Percentiles rank a stretch among this genome's conserved stretches.
phyloP scores from a whole-genome alignment of 768 basidiomycete genomes.

The Clitopilus passeckerianus region DNA sequence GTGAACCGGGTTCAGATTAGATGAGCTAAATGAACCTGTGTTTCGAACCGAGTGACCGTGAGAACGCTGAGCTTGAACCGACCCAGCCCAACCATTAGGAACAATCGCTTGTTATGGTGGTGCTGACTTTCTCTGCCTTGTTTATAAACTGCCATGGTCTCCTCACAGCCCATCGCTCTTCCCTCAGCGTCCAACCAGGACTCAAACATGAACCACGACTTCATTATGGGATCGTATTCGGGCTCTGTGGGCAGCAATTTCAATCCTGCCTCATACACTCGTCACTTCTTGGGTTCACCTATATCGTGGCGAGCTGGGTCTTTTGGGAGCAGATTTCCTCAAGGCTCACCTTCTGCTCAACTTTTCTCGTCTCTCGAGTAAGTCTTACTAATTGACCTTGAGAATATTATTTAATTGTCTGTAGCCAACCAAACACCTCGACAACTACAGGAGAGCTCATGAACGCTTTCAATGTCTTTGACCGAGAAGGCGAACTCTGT shows the following conservation, averaged over 20 bases:
- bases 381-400: conserved; percentile 18
- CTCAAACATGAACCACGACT: conserved; percentile 20
- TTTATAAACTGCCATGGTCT: conserved; percentile 12
- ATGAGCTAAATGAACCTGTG: not conserved
- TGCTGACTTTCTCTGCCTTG: not conserved
- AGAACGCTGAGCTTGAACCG: not conserved
- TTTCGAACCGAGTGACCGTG: not conserved
- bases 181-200: conserved; percentile 20
- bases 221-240: conserved; percentile 45
- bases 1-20: not conserved
- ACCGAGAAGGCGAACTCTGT: conserved; percentile 74
- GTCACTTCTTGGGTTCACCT: conserved; percentile 68
- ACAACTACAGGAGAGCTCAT: conserved; percentile 28
- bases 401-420: not conserved
- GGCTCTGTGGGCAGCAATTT: conserved; percentile 43
- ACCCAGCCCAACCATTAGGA: not conserved
- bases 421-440: not conserved
- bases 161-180: conserved; percentile 44
- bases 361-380: conserved; percentile 64
- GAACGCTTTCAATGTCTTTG: conserved; percentile 62
- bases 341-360: conserved; percentile 59
- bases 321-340: conserved; percentile 58
- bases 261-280: conserved; percentile 62
- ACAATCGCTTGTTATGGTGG: not conserved
- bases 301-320: conserved; percentile 68